A percentile compares a stretch with the other conserved stretches of the same genome.
phyloP scores from a whole-genome alignment of 2,329 filamentous ascomycete species.

The Podosphaera xanthii region DNA sequence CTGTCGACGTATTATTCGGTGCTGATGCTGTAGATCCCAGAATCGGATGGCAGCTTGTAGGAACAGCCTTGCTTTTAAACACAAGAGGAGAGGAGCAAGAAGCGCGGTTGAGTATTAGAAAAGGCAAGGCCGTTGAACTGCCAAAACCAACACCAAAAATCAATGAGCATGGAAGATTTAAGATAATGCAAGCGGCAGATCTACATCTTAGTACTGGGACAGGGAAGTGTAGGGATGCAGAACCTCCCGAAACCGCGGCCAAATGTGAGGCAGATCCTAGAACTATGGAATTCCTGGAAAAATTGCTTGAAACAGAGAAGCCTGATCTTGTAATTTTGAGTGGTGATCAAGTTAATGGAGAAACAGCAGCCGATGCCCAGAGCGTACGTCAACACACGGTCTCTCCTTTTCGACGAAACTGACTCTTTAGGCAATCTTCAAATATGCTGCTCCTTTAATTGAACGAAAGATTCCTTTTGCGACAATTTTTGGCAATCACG shows the following conservation, averaged over 20 bases:
- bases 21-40: constrained; percentile 70
- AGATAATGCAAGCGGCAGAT: constrained; percentile 93
- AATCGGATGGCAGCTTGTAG: constrained; percentile 59
- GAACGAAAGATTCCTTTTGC: constrained; percentile 80
- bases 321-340: constrained; percentile 80
- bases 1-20: constrained; percentile 47
- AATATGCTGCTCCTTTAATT: constrained; percentile 66
- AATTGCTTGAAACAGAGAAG: constrained; percentile 73
- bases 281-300: constrained; percentile 71
- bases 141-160: constrained; percentile 57
- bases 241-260: constrained; percentile 35
- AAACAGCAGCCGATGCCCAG: constrained; percentile 75
- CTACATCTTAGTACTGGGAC: constrained; percentile 80
- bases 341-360: constrained; percentile 89
- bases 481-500: constrained; percentile 91
- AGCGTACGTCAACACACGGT: constrained; percentile 29
- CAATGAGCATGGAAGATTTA: constrained; percentile 76
- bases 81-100: constrained; percentile 36
- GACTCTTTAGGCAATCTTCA: constrained; percentile 57
- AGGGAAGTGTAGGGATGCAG: constrained; percentile 65
- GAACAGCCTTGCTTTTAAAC: constrained; percentile 50
- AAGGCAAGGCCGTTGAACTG: constrained; percentile 40
- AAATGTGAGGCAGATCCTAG: constrained; percentile 76
- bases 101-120: constrained; percentile 55
- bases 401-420: constrained; percentile 31